Evolutionary conservation across 257 asterid genomes (phyloP).

Genomic region (Hygrophila difformis): DNA sequence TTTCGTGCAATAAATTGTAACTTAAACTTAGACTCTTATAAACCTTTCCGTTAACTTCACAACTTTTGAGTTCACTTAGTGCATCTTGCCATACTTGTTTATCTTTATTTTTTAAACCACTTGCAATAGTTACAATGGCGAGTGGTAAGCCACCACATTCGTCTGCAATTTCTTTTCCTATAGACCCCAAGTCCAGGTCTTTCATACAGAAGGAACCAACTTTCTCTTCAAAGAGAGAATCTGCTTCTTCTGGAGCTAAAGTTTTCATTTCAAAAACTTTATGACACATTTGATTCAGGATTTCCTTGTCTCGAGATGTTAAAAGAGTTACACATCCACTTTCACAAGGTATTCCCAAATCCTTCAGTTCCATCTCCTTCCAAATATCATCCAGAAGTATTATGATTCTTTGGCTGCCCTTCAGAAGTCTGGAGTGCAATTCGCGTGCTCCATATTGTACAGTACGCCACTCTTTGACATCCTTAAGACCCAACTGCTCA

Average conservation of each 20-base stretch:
- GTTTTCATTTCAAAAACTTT: neutral
- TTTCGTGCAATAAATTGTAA: neutral
- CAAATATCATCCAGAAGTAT: slow-evolving; percentile 26
- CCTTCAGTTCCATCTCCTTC: slow-evolving; percentile 9
- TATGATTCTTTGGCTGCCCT: neutral
- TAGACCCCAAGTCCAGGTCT: neutral
- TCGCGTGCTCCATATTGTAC: neutral
- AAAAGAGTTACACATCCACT: neutral
- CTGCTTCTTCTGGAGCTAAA: slow-evolving; percentile 20
- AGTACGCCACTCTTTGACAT: neutral
- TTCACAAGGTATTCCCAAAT: slow-evolving; percentile 10
- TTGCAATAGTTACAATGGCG: slow-evolving; percentile 18
- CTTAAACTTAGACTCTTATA: neutral
- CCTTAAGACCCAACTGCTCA: neutral
- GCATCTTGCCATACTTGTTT: slow-evolving; percentile 13
- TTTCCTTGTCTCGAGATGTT: slow-evolving; percentile 1
- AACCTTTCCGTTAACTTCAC: neutral
- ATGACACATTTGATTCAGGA: slow-evolving; percentile 13
- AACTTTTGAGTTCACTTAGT: neutral
- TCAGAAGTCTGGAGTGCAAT: neutral
- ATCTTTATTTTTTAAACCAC: neutral
- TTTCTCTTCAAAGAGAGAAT: slow-evolving; percentile 16
- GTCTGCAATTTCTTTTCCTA: slow-evolving; percentile 11
- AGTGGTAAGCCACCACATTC: slow-evolving; percentile 23
- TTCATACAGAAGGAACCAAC: slow-evolving; percentile 1